Evolutionary conservation across 805 yeast genomes (phyloP).

Genomic region (Candida pseudoglaebosa): DNA sequence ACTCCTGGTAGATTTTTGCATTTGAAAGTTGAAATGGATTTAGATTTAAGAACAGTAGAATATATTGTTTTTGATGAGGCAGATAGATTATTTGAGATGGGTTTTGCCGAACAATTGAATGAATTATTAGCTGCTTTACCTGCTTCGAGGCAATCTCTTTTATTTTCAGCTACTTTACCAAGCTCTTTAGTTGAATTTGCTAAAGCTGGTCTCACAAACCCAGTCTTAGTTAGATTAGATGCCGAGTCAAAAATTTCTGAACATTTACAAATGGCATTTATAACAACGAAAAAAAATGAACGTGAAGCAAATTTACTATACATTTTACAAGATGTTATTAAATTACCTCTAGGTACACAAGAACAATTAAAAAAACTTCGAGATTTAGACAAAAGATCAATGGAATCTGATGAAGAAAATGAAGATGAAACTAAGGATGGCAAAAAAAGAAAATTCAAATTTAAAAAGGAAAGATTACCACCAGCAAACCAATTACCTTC

Average conservation of each 20-base stretch:
- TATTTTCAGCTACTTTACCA: slow-evolving; percentile 95
- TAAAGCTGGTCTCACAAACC: slow-evolving; percentile 90
- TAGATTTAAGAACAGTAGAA: slow-evolving; percentile 79
- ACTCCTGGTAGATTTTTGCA: slow-evolving; percentile 98
- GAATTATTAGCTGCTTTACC: slow-evolving; percentile 86
- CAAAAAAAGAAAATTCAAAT: slow-evolving; percentile 34
- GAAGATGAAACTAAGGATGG: slow-evolving; percentile 38
- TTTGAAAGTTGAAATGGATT: slow-evolving; percentile 90
- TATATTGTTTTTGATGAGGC: slow-evolving; percentile 97
- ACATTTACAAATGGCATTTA: slow-evolving; percentile 83
- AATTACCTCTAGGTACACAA: slow-evolving; percentile 73
- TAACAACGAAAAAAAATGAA: slow-evolving; percentile 77
- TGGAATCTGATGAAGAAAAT: slow-evolving; percentile 52
- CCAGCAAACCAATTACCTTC: slow-evolving; percentile 84
- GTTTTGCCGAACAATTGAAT: slow-evolving; percentile 88
- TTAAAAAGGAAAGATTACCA: slow-evolving; percentile 58
- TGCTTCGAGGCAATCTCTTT: slow-evolving; percentile 74
- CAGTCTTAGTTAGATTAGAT: slow-evolving; percentile 88
- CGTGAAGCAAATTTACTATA: slow-evolving; percentile 82
- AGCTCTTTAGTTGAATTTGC: slow-evolving; percentile 92
- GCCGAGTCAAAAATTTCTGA: slow-evolving; percentile 90
- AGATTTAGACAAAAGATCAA: slow-evolving; percentile 43
- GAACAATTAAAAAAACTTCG: slow-evolving; percentile 59
- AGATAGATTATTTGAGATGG: slow-evolving; percentile 93
- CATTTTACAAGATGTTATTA: slow-evolving; percentile 77